phyloP scores from a whole-genome alignment of 169 alveolate species.

The Cardiosporidium cionae region DNA sequence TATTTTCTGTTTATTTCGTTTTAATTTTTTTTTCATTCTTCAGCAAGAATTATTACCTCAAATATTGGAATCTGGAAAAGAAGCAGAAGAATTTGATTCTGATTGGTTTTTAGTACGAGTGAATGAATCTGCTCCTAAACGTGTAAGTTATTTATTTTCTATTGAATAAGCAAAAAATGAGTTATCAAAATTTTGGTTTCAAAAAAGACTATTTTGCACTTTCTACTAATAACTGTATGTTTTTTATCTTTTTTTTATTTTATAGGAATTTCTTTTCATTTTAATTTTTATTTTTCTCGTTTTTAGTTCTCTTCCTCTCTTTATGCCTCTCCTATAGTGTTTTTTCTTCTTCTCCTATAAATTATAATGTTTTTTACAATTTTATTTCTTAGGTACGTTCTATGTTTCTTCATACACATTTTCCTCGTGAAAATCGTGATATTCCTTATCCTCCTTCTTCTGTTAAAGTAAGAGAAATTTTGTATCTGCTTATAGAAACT shows the following conservation, averaged over 20 bases:
- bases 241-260: not conserved
- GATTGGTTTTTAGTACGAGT: conserved; percentile 37
- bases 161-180: not conserved
- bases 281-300: not conserved
- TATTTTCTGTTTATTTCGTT: not conserved
- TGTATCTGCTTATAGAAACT: not conserved
- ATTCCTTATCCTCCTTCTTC: not conserved
- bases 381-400: not conserved
- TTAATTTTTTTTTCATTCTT: not conserved
- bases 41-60: conserved; percentile 30
- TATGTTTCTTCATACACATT: not conserved
- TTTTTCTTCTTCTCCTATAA: not conserved
- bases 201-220: no score
- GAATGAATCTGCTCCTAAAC: conserved; percentile 27
- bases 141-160: not conserved
- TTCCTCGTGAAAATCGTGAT: conserved; percentile 24
- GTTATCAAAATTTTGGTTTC: no score
- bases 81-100: conserved; percentile 21
- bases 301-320: not conserved
- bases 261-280: not conserved
- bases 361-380: not conserved
- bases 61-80: conserved; percentile 27
- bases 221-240: not conserved
- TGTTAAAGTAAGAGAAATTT: not conserved
- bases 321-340: not conserved